These are phyloP conservation scores for Plasmodium inui DNA, from an alignment of 169 alveolate genomes.

Conservation along the genomic window DNA sequence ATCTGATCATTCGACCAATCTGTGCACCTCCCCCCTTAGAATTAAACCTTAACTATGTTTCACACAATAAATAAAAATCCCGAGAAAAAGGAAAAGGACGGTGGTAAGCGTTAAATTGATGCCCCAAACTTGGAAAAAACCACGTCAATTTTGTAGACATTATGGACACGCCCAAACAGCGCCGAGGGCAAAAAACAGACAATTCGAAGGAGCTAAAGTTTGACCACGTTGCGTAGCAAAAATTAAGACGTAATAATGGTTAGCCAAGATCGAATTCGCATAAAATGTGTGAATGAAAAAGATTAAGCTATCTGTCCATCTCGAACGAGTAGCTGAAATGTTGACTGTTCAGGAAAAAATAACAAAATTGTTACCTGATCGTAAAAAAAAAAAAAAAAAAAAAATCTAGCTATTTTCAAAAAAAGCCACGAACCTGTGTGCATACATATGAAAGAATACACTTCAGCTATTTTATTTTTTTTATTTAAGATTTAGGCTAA, in stretches of 20 bases:
- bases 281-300: neutral
- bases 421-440: neutral
- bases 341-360: constrained; percentile 6
- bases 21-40: neutral
- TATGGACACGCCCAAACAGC: neutral
- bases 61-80: constrained; percentile 3
- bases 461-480: constrained; percentile 7
- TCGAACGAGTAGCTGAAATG: neutral
- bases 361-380: constrained; percentile 1
- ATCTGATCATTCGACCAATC: neutral
- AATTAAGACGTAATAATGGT: constrained; percentile 12
- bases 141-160: constrained; percentile 2
- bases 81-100: neutral
- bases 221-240: neutral
- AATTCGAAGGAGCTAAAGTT: constrained; percentile 4
- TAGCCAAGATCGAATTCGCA: neutral
- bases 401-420: constrained; percentile 10
- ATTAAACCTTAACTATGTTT: constrained; percentile 4
- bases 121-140: neutral
- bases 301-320: neutral
- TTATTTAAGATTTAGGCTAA: constrained; percentile 14
- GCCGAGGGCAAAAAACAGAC: neutral
- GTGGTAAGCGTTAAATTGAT: neutral
- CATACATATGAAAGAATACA: neutral
- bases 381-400: constrained; percentile 5